A percentile compares a stretch with the other conserved stretches of the same genome.
Conservation (phyloP, 2,329 filamentous ascomycete species). For the Daldinia eschscholtzii region DNA sequence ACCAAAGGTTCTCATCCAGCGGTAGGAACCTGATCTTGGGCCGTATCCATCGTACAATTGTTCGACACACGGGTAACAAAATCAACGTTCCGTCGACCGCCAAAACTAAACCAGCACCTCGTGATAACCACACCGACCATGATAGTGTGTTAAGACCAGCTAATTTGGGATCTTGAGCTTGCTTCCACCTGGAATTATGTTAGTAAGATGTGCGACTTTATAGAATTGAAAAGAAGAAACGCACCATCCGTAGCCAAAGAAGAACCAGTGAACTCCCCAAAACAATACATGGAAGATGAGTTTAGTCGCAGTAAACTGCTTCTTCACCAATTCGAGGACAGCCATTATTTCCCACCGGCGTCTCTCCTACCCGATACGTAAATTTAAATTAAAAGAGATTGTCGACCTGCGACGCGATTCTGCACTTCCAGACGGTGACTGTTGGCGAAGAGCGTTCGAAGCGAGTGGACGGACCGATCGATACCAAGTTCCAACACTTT, state of each 20-base stretch:
- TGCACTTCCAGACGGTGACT: conserved; percentile 36
- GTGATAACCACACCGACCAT: conserved; percentile 95
- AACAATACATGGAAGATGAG: conserved; percentile 85
- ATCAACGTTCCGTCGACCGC: conserved; percentile 89
- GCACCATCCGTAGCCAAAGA: conserved; percentile 91
- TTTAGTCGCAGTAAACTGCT: conserved; percentile 78
- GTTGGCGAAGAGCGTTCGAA: conserved; percentile 39
- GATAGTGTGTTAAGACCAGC: conserved; percentile 82
- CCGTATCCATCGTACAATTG: conserved; percentile 83
- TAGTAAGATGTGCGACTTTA: conserved; percentile 5
- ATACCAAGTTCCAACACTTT: conserved; percentile 32
- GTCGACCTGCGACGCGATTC: conserved; percentile 69
- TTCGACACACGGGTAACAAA: conserved; percentile 93
- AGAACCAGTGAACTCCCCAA: conserved; percentile 79
- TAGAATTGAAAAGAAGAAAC: conserved; percentile 50
- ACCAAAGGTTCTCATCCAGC: conserved; percentile 97
- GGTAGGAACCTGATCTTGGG: conserved; percentile 91
- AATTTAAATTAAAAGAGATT: conserved; percentile 52
- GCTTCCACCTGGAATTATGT: conserved; percentile 75
- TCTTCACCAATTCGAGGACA: conserved; percentile 61
- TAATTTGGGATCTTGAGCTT: conserved; percentile 75
- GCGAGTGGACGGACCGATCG: conserved; percentile 36
- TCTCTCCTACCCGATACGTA: conserved; percentile 49
- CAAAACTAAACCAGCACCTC: conserved; percentile 89
- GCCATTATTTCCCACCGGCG: conserved; percentile 55